Evolutionary conservation across 164 flowering plant species (phyloP).

Genomic region (Malania oleifera): DNA sequence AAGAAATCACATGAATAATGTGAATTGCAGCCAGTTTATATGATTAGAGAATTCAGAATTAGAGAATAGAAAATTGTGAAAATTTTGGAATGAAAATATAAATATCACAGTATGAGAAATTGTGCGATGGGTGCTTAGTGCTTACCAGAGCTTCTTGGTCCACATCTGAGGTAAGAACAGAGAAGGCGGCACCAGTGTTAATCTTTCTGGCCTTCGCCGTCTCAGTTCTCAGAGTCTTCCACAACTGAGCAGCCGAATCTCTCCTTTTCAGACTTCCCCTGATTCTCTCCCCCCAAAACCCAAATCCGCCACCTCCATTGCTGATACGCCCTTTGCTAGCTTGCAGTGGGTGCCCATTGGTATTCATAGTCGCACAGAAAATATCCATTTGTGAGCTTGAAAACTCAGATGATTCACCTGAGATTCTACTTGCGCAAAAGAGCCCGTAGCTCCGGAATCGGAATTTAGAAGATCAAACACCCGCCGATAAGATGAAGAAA

Average conservation of each 20-base stretch:
- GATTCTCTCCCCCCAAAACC: constrained; percentile 46
- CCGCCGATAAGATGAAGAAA: not conserved
- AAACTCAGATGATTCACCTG: not conserved
- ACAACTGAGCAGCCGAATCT: constrained; percentile 22
- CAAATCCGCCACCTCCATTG: constrained; percentile 26
- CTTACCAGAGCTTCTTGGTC: constrained; percentile 49
- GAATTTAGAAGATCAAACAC: constrained; percentile 5
- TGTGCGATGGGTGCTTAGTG: no score
- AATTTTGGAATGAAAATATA: not conserved
- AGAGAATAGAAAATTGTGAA: no score
- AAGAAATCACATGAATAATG: not conserved
- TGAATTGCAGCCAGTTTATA: no score
- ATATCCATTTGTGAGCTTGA: constrained; percentile 38
- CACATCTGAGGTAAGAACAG: constrained; percentile 58
- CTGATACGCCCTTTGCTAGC: constrained; percentile 9
- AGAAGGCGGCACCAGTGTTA: constrained; percentile 41
- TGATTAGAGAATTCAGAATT: no score
- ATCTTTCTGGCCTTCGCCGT: constrained; percentile 22
- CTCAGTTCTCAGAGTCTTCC: constrained; percentile 24
- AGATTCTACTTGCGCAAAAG: not conserved
- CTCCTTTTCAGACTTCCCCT: constrained; percentile 22
- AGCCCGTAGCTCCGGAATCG: constrained; percentile 6
- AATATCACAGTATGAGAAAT: no score
- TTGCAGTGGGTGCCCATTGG: constrained; percentile 18
- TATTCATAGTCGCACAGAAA: constrained; percentile 31